Evolutionary conservation across 768 basidiomycete species (phyloP), one percentile per base, ranked within the genome.

Genomic region (Hirschioporus abietinus): DNA sequence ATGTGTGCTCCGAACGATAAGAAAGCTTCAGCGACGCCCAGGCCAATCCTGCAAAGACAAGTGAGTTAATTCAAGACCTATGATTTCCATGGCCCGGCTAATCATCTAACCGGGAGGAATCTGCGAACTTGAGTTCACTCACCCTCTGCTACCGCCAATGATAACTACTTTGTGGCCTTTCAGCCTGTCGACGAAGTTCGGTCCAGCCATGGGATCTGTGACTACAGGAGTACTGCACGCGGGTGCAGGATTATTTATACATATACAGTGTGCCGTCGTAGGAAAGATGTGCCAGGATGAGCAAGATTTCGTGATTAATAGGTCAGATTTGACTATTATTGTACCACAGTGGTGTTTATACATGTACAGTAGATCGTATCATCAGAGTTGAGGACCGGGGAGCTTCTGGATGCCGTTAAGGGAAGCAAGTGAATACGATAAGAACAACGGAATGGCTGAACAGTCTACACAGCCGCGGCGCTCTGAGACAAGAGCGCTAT

Each of bases 101-200:
- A 26, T 2, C 9, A 3, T 26, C 58, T n/a, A 7, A 59, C n/a
- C n/a, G 9, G n/a, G 25, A 59, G 25, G 7, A 59, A 9, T 3
- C 7, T 25, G 35, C 9, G 12, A 35, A 1, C 27, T 35, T 25
- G 30, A 25, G n/a, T n/a, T n/a, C 12, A 52, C 63, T 52, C 63
- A 64, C 63, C 63, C 63, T 20, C 27, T 64, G 63, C 63, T 64
- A 17, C 63, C 63, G 1, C 63, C 63, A 17, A 64, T 64, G 36
- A 64, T 52, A 1, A 64, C 7, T 6, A 36, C 63, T 26, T 64
- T 64, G 24, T 64, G 10, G 36, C 36, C 36, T 1, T 52, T 8
- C 27, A 64, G 63, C 34, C 35, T 34, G 15, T 64, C 27, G 24
- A 25, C 25, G 36, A 35, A 64, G 15, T 64, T 64, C 15, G 63